These are phyloP conservation scores for Waltergamsia citrina DNA, from an alignment of 2,329 filamentous ascomycete genomes.

Conservation along the genomic window DNA sequence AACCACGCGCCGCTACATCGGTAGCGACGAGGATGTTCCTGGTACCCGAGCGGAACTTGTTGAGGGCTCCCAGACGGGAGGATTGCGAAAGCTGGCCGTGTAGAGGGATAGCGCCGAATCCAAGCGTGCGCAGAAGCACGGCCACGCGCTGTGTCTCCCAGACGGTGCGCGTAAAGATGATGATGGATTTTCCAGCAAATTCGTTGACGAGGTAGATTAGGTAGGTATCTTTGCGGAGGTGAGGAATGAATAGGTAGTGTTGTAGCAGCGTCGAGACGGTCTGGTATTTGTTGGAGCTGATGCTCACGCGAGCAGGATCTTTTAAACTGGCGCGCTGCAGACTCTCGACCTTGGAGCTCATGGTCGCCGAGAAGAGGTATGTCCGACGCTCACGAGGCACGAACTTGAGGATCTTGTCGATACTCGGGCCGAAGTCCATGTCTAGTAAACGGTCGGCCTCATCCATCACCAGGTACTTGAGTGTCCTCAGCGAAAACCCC, in stretches of 20 bases:
- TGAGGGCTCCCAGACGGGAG: slow-evolving; percentile 74
- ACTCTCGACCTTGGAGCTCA: slow-evolving; percentile 87
- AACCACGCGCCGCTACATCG: slow-evolving; percentile 84
- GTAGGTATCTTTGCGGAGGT: slow-evolving; percentile 82
- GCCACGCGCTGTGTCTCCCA: slow-evolving; percentile 82
- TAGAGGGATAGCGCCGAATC: slow-evolving; percentile 83
- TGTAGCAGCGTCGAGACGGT: slow-evolving; percentile 85
- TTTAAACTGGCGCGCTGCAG: slow-evolving; percentile 81
- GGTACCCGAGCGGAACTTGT: slow-evolving; percentile 77
- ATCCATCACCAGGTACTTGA: slow-evolving; percentile 91
- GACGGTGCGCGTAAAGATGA: slow-evolving; percentile 88
- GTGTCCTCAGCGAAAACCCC: slow-evolving; percentile 72
- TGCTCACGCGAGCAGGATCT: slow-evolving; percentile 74
- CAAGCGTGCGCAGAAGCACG: slow-evolving; percentile 72
- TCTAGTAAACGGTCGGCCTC: slow-evolving; percentile 89
- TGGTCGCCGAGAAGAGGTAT: slow-evolving; percentile 88
- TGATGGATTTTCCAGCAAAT: slow-evolving; percentile 73
- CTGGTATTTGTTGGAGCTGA: slow-evolving; percentile 78
- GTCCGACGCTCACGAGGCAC: slow-evolving; percentile 71
- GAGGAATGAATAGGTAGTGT: slow-evolving; percentile 77
- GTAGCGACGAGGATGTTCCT: slow-evolving; percentile 85
- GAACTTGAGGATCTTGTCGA: slow-evolving; percentile 90
- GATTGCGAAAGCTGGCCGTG: slow-evolving; percentile 90
- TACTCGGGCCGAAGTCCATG: slow-evolving; percentile 84
- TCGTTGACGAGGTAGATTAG: slow-evolving; percentile 82